Evolutionary conservation across 768 basidiomycete genomes (phyloP).

Genomic region (Sporobolomyces roseus): DNA sequence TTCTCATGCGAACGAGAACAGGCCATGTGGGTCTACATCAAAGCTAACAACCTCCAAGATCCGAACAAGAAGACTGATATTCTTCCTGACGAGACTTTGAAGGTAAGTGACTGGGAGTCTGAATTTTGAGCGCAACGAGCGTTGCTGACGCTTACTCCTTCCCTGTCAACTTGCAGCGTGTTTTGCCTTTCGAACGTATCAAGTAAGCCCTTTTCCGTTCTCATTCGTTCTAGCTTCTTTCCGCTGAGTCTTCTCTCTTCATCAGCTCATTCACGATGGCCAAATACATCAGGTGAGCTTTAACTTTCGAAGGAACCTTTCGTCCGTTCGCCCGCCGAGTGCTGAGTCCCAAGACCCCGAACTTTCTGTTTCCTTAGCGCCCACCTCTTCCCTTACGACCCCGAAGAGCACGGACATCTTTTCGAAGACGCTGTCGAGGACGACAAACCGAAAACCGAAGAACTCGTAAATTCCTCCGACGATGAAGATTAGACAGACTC

Average conservation of each 20-base stretch:
- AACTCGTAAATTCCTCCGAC: neutral
- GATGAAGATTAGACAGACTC: too few species aligned
- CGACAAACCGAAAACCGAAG: neutral
- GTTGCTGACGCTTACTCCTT: too few species aligned
- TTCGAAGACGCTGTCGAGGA: conserved; percentile 8
- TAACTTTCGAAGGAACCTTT: too few species aligned
- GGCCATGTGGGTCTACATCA: conserved; percentile 25
- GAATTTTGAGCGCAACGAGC: too few species aligned
- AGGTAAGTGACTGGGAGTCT: too few species aligned
- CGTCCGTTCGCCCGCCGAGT: too few species aligned
- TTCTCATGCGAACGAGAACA: too few species aligned
- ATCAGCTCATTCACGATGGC: conserved; percentile 32
- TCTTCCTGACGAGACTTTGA: conserved; percentile 17
- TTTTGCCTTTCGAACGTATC: conserved; percentile 19
- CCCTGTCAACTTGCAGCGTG: too few species aligned
- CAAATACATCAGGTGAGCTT: conserved; percentile 22
- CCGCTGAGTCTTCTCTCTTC: neutral
- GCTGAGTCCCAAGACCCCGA: neutral
- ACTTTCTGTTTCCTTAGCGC: neutral
- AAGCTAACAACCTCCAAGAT: conserved; percentile 23
- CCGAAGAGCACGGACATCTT: conserved; percentile 23
- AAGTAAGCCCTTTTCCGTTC: neutral
- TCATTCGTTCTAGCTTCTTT: neutral
- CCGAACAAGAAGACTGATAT: conserved; percentile 29
- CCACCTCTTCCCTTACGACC: conserved; percentile 24